Percentiles rank a stretch among this genome's conserved stretches.
These are phyloP conservation scores for Parascedosporium putredinis DNA, from an alignment of 2,329 filamentous ascomycete genomes.

Conservation along the genomic window DNA sequence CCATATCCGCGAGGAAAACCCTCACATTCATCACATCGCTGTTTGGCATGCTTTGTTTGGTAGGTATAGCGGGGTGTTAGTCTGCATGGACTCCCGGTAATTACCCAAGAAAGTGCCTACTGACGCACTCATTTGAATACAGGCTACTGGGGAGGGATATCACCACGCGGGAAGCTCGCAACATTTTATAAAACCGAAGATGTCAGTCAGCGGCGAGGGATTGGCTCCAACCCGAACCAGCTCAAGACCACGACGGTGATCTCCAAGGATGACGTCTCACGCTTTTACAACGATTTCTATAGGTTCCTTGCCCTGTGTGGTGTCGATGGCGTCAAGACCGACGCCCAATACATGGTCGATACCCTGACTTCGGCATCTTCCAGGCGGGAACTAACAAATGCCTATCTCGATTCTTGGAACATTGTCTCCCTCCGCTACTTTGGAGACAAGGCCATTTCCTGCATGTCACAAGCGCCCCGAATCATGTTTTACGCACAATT, in stretches of 20 bases:
- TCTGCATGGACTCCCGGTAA: background rate
- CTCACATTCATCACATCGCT: conserved; percentile 69
- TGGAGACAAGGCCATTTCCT: conserved; percentile 68
- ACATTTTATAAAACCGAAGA: conserved; percentile 66
- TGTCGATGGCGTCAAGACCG: conserved; percentile 83
- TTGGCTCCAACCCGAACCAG: conserved; percentile 25
- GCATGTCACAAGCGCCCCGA: conserved; percentile 87
- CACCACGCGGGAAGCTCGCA: conserved; percentile 62
- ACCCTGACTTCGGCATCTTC: conserved; percentile 56
- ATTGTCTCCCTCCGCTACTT: conserved; percentile 71
- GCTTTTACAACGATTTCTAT: conserved; percentile 90
- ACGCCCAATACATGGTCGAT: conserved; percentile 85
- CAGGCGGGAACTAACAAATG: conserved; percentile 59
- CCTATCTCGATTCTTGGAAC: conserved; percentile 81
- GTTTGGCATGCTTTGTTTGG: conserved; percentile 83
- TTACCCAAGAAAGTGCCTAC: no score
- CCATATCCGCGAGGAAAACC: conserved; percentile 58
- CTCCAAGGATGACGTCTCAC: conserved; percentile 59
- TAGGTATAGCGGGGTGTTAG: conserved; percentile 5
- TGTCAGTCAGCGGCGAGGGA: conserved; percentile 23
- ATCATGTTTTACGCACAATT: conserved; percentile 79
- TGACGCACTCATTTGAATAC: background rate
- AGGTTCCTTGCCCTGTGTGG: conserved; percentile 63
- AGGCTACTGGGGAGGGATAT: conserved; percentile 87
- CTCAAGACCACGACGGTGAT: conserved; percentile 63